Conservation (phyloP, 108 stramenopile genomes). For the Skeletonema grethae region DNA sequence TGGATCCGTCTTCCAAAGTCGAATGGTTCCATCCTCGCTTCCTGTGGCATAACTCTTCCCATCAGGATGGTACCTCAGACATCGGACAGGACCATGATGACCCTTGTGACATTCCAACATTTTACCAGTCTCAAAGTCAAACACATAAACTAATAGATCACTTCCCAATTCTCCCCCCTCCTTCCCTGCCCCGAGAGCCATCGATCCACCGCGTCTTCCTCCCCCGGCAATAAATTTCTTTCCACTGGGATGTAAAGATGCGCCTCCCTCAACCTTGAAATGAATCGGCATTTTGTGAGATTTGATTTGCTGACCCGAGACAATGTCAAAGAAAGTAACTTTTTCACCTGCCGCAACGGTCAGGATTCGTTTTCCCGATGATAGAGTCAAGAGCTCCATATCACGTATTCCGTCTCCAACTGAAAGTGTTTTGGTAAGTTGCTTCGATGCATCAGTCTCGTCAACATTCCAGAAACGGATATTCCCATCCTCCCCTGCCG, state of each 20-base stretch:
- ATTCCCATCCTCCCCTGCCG: conserved; percentile 69
- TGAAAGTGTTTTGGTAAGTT: conserved; percentile 47
- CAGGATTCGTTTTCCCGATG: conserved; percentile 53
- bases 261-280: conserved; percentile 95
- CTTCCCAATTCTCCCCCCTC: conserved; percentile 30
- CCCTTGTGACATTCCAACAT: conserved; percentile 95
- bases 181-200: conserved; percentile 11
- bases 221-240: conserved; percentile 91
- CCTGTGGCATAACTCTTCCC: conserved; percentile 93
- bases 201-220: conserved; percentile 18
- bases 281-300: conserved; percentile 91
- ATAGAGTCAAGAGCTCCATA: conserved; percentile 77
- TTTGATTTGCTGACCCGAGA: conserved; percentile 33
- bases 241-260: conserved; percentile 88
- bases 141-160: conserved; percentile 96
- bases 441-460: conserved; percentile 16
- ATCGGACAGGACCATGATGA: conserved; percentile 98
- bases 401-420: conserved; percentile 82
- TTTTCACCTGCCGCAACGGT: conserved; percentile 89
- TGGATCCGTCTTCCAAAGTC: conserved; percentile 93
- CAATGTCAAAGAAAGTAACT: conserved; percentile 83
- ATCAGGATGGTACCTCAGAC: conserved; percentile 92
- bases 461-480: conserved; percentile 71
- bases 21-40: conserved; percentile 98
- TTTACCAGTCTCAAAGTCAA: conserved; percentile 88